These are phyloP conservation scores for Elongisporangium prolatum DNA, from an alignment of 352 stramenopile species.

Conservation along the genomic window DNA sequence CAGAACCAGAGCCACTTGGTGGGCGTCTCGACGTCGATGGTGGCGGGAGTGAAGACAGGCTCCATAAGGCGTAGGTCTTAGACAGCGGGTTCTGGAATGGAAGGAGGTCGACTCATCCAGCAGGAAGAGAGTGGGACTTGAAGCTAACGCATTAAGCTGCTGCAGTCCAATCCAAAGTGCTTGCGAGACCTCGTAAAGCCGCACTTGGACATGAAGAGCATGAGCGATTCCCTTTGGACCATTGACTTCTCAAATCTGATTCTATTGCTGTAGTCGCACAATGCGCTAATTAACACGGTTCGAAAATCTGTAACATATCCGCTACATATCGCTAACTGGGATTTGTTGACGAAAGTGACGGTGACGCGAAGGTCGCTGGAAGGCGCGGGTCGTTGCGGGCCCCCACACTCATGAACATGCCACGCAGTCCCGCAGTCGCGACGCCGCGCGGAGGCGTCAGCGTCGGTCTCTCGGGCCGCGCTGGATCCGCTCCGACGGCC, in stretches of 20 bases:
- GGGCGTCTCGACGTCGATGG: neutral
- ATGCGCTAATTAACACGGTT: no score
- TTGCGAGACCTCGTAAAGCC: no score
- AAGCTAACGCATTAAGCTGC: neutral
- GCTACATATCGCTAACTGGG: neutral
- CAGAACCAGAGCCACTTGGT: conserved; percentile 21
- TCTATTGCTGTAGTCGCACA: no score
- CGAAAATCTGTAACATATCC: neutral
- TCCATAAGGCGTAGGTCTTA: neutral
- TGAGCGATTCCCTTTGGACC: no score
- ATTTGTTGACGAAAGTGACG: neutral
- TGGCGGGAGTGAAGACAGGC: neutral
- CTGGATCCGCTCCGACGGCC: neutral
- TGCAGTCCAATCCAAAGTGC: no score
- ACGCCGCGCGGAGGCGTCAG: neutral
- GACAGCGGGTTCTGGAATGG: neutral
- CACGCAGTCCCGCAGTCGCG: neutral
- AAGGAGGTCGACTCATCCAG: neutral
- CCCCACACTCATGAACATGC: neutral
- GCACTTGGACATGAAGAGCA: no score
- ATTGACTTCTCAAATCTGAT: no score
- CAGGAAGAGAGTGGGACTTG: neutral
- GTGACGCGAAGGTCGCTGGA: neutral
- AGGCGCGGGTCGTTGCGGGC: neutral
- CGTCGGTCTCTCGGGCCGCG: neutral